These are phyloP conservation scores for Fusarium haematococcum DNA, from an alignment of 2,329 filamentous ascomycete species.

Conservation along the genomic window DNA sequence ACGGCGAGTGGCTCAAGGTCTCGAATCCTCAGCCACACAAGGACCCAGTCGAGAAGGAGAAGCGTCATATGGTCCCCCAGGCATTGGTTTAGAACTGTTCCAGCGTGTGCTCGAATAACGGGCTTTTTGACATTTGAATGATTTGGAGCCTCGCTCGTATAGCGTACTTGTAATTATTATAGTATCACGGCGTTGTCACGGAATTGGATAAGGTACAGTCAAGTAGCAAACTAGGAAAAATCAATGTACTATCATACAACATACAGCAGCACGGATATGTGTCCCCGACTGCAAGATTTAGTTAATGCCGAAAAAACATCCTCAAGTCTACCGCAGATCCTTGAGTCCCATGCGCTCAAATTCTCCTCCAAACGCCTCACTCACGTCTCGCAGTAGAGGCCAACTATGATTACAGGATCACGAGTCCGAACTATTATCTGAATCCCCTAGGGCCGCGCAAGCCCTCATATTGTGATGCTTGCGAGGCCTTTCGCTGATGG, in stretches of 20 bases:
- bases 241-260: conserved; percentile 51
- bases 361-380: conserved; percentile 31
- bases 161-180: not conserved
- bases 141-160: not conserved
- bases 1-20: conserved; percentile 87
- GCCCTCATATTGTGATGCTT: conserved; percentile 5
- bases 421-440: conserved; percentile 41
- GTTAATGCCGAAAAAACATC: conserved; percentile 40
- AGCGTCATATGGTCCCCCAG: conserved; percentile 19
- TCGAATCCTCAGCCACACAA: conserved; percentile 60
- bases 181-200: conserved; percentile 21
- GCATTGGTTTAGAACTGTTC: not conserved
- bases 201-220: conserved; percentile 3
- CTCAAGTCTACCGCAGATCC: conserved; percentile 44
- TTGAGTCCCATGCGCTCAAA: conserved; percentile 40
- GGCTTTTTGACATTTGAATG: not conserved
- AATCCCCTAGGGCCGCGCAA: conserved; percentile 26
- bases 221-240: conserved; percentile 35
- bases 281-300: conserved; percentile 35
- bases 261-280: conserved; percentile 36
- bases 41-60: conserved; percentile 40
- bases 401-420: conserved; percentile 47
- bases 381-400: conserved; percentile 35
- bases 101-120: not conserved
- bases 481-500: conserved; percentile 13